Percentiles rank a stretch among this genome's conserved stretches.
Evolutionary conservation across 129 eudicot genomes (phyloP).

Genomic region (Solidago caesia): DNA sequence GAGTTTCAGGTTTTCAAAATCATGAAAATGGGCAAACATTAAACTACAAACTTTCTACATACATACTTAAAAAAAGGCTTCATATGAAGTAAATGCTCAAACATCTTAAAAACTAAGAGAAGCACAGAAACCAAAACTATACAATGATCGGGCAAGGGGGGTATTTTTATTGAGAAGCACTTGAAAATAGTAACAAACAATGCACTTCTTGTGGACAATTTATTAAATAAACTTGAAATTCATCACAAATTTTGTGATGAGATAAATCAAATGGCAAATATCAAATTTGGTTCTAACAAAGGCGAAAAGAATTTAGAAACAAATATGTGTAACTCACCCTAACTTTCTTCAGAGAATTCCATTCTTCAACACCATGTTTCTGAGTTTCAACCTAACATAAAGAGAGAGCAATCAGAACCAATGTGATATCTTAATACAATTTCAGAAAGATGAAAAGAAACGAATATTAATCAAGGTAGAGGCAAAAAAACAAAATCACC

Average conservation of each 20-base stretch:
- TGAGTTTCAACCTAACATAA: conserved; percentile 74
- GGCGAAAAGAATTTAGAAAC: background rate
- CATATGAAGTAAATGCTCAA: background rate
- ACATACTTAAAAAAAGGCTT: background rate
- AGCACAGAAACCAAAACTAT: background rate
- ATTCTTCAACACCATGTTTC: conserved; percentile 77
- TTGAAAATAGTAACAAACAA: background rate
- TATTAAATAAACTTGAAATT: background rate
- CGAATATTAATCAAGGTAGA: background rate
- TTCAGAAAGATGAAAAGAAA: conserved; percentile 16
- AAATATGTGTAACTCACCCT: conserved; percentile 58
- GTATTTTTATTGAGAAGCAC: background rate
- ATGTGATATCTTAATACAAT: background rate
- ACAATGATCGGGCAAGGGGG: background rate
- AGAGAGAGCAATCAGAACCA: background rate
- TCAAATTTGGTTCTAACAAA: background rate
- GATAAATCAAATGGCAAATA: background rate
- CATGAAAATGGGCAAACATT: background rate
- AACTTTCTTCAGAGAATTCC: conserved; percentile 78
- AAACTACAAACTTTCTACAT: background rate
- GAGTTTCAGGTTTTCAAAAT: background rate
- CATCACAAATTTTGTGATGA: background rate
- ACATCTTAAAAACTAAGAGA: background rate
- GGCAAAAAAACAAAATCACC: conserved; percentile 33
- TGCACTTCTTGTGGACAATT: background rate